These are phyloP conservation scores for Ochromonas danica DNA, from an alignment of 108 stramenopile genomes.

Conservation along the genomic window DNA sequence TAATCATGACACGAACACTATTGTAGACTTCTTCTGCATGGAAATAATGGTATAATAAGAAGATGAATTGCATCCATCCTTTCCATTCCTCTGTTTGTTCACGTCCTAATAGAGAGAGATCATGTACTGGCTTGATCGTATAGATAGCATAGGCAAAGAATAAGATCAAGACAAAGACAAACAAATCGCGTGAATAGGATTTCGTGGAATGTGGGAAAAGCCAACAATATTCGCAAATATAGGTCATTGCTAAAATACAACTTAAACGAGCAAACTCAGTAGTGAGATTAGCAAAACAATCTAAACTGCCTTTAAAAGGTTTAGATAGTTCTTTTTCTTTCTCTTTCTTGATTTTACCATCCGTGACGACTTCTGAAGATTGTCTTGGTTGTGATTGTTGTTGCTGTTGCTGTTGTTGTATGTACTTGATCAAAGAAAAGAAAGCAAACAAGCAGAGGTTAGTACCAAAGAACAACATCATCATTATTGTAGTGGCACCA, in stretches of 20 bases:
- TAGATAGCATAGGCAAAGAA: conserved; percentile 31
- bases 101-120: conserved; percentile 45
- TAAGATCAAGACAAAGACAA: conserved; percentile 32
- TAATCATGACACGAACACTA: conserved; percentile 89
- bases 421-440: conserved; percentile 9
- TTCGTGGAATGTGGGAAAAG: conserved; percentile 23
- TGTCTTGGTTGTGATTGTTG: too few species aligned
- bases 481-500: neutral
- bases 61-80: conserved; percentile 98
- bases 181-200: conserved; percentile 34
- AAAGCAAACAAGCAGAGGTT: conserved; percentile 5
- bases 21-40: conserved; percentile 92
- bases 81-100: conserved; percentile 99
- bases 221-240: conserved; percentile 29
- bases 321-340: conserved; percentile 7
- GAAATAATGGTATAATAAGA: conserved; percentile 95
- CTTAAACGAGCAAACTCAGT: neutral
- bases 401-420: too few species aligned
- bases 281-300: conserved; percentile 19
- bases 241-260: conserved; percentile 22
- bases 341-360: neutral
- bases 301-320: conserved; percentile 26
- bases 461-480: conserved; percentile 23
- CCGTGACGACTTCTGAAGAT: too few species aligned
- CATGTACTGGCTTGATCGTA: conserved; percentile 15